A percentile compares a stretch with the other conserved stretches of the same genome.
Evolutionary conservation across 163 green algal genomes (phyloP).

Genomic region (Chlamydomonas reinhardtii): DNA sequence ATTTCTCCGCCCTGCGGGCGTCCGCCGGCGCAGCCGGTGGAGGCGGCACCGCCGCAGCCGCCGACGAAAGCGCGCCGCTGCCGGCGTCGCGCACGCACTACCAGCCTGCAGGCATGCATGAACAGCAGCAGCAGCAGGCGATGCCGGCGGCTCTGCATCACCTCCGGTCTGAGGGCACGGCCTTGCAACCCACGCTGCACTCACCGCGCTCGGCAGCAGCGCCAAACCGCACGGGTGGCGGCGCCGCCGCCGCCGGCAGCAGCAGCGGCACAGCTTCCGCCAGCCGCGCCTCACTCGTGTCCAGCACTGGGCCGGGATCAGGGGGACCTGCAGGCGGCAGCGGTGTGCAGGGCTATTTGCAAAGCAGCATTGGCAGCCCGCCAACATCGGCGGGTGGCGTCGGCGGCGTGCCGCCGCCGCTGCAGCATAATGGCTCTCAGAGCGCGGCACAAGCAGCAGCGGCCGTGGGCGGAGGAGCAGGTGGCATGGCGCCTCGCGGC

Average conservation of each 20-base stretch:
- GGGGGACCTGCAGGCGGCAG: too few relatives aligned
- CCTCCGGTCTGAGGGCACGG: conserved; percentile 15
- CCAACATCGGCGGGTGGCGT: too few relatives aligned
- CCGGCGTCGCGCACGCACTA: neutral
- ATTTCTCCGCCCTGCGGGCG: conserved; percentile 9
- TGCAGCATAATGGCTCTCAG: neutral
- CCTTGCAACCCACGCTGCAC: conserved; percentile 28
- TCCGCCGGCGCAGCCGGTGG: neutral
- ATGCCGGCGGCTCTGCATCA: neutral
- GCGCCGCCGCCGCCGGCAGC: neutral
- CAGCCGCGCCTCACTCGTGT: too few relatives aligned
- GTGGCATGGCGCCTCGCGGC: neutral
- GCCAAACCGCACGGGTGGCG: neutral
- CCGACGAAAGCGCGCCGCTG: neutral
- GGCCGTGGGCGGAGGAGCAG: too few relatives aligned
- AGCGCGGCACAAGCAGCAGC: neutral
- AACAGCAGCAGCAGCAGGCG: neutral
- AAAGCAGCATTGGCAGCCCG: too few relatives aligned
- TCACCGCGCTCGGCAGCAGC: neutral
- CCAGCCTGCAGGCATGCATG: neutral
- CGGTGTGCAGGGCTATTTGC: too few relatives aligned
- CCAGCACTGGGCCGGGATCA: too few relatives aligned
- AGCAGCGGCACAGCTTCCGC: neutral
- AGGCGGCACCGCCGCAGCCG: neutral
- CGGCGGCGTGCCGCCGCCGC: too few relatives aligned